Base-by-base conservation (phyloP, 1,284 basidiomycete species). In the Sanguinoderma infundibulare region DNA sequence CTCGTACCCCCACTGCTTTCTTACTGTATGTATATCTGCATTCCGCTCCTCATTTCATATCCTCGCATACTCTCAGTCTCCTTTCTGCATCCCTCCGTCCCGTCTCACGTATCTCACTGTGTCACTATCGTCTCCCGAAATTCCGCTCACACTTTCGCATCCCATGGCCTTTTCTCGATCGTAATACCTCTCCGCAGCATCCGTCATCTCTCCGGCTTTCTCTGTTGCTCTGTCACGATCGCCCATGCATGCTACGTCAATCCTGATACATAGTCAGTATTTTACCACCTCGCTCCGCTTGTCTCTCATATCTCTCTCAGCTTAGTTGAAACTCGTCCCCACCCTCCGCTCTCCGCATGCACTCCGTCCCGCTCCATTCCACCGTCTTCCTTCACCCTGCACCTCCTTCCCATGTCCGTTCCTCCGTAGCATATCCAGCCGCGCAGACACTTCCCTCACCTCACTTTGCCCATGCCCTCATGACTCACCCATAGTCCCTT, bases 1-100 rank as follows among this genome's bases (percentile, higher is more conserved):
- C 52, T 30, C 32, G 46, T 39, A 55, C 38, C 40, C 47, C 42
- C 14, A 53, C 32, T 35, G 42, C 58, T 56, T 57, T 56, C 60
- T 51, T 57, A 57, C 60, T 46, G 40, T 58, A 59, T 59, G 32
- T 54, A 55, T 62, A 6, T 32, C 47, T 40, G 40, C 55, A 34
- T 42, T 56, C 57, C 20, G 30, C 34, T 35, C 49, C 3, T 51
- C 49, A 30, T 53, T 49, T 49, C 28, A 38, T 53, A 39, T 52
- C 35, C 39, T 20, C 3, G 17, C 46, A 15, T 32, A 49, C 30
- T 32, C 28, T 30, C 46, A 22, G 42, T 46, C 24, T 28, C 51
- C 54, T 60, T 55, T 35, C 50, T 28, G 30, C 58, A 50, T 62
- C 64, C 64, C 64, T 60, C 58, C 62, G 53, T 61, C 64, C 60